phyloP scores from a whole-genome alignment of 2,329 filamentous ascomycete genomes.

The Nemania sp. region DNA sequence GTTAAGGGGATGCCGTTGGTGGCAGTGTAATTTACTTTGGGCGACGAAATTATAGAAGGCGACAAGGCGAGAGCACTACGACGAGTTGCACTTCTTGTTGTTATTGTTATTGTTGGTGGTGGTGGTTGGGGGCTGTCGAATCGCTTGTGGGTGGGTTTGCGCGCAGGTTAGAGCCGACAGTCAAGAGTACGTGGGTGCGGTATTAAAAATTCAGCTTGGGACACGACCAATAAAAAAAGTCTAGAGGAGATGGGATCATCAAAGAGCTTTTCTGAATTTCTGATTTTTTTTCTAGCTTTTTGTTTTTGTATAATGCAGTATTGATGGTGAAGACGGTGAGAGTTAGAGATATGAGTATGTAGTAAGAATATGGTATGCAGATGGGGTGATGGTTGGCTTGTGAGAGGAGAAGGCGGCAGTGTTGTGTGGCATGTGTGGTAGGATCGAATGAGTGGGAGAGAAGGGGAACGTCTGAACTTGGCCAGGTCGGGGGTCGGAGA shows the following conservation, averaged over 20 bases:
- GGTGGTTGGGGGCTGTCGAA: conserved; percentile 34
- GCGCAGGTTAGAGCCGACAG: conserved; percentile 27
- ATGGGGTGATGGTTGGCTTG: conserved; percentile 36
- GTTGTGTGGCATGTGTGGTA: conserved; percentile 39
- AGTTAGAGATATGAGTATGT: conserved; percentile 18
- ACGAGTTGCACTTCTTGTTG: conserved; percentile 25
- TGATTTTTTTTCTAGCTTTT: conserved; percentile 25
- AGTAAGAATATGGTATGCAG: conserved; percentile 35
- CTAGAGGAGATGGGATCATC: conserved; percentile 21
- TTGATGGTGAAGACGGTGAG: conserved; percentile 15
- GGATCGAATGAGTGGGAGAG: conserved; percentile 42
- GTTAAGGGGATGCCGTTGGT: conserved; percentile 32
- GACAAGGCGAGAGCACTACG: conserved; percentile 8
- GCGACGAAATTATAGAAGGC: conserved; percentile 7
- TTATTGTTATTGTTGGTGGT: conserved; percentile 13
- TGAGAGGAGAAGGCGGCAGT: conserved; percentile 37
- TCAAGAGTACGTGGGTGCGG: conserved; percentile 29
- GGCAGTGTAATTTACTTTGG: conserved; percentile 31
- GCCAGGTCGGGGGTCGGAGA: conserved; percentile 38
- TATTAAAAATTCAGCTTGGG: conserved; percentile 36
- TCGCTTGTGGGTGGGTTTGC: conserved; percentile 30
- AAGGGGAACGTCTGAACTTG: conserved; percentile 37
- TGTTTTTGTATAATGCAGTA: conserved; percentile 36
- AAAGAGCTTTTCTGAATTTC: conserved; percentile 32
- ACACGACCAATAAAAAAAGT: conserved; percentile 35